Percentiles rank a stretch among this genome's conserved stretches.
These are phyloP conservation scores for Massariosphaeria phaeospora DNA, from an alignment of 495 filamentous ascomycete species.

Conservation along the genomic window DNA sequence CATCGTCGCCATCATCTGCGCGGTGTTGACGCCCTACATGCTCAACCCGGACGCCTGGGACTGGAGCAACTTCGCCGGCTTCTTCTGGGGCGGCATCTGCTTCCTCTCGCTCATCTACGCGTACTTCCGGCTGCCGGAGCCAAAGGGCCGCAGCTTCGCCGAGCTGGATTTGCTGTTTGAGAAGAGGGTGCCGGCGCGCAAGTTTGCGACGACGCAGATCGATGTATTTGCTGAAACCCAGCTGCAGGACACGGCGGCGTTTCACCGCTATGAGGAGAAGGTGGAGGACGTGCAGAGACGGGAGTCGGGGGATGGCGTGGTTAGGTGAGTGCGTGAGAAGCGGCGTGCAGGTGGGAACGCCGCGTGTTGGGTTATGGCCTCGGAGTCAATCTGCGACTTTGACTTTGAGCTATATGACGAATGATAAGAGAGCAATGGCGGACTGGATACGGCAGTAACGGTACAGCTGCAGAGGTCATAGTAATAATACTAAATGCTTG, in stretches of 20 bases:
- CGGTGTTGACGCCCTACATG: slow-evolving; percentile 49
- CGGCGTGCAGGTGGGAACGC: too few relatives aligned
- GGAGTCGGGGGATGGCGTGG: too few relatives aligned
- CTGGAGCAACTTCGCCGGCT: slow-evolving; percentile 50
- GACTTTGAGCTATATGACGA: too few relatives aligned
- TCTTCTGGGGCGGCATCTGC: slow-evolving; percentile 54
- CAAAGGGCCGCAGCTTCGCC: slow-evolving; percentile 36
- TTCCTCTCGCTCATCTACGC: slow-evolving; percentile 43
- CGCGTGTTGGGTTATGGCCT: too few relatives aligned
- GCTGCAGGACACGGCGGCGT: slow-evolving; percentile 21
- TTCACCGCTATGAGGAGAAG: slow-evolving; percentile 30
- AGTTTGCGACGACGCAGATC: slow-evolving; percentile 37
- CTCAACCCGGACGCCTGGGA: slow-evolving; percentile 50
- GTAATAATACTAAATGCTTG: too few relatives aligned
- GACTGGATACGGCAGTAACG: too few relatives aligned
- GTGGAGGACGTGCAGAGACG: slow-evolving; percentile 7
- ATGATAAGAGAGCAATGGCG: too few relatives aligned
- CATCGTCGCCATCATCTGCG: slow-evolving; percentile 41
- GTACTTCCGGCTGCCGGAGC: slow-evolving; percentile 41
- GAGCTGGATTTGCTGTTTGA: slow-evolving; percentile 43
- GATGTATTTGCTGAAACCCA: slow-evolving; percentile 37
- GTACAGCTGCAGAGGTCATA: too few relatives aligned
- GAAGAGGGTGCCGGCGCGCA: slow-evolving; percentile 35
- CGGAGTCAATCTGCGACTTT: too few relatives aligned
- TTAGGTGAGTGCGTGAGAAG: too few relatives aligned